A percentile compares a stretch with the other conserved stretches of the same genome.
These are phyloP conservation scores for Gossypium trilobum DNA, from an alignment of 441 rosid genomes.

Conservation along the genomic window DNA sequence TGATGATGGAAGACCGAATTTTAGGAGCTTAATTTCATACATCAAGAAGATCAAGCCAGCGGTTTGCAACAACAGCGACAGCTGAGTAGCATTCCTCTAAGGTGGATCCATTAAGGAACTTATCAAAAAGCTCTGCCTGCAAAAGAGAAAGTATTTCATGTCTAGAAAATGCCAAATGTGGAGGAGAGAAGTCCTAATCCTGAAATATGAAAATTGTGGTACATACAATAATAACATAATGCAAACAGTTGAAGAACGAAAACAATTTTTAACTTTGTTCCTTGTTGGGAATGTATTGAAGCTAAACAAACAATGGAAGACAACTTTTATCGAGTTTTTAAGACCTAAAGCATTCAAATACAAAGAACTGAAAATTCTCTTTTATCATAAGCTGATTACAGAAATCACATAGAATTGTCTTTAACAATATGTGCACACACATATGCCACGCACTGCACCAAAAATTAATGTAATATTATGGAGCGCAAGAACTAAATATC, in stretches of 20 bases:
- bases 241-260: background rate
- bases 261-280: background rate
- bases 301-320: background rate
- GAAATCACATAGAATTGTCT: background rate
- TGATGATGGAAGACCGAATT: background rate
- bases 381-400: background rate
- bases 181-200: background rate
- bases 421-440: background rate
- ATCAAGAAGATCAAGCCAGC: conserved; percentile 98
- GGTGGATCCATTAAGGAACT: conserved; percentile 84
- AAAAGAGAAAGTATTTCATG: conserved; percentile 16
- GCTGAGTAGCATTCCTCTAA: conserved; percentile 87
- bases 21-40: conserved; percentile 33
- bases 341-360: background rate
- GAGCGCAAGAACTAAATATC: background rate
- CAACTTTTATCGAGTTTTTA: background rate
- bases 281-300: background rate
- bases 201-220: background rate
- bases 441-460: background rate
- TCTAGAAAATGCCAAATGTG: conserved; percentile 5
- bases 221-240: background rate
- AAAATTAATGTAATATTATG: background rate
- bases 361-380: background rate
- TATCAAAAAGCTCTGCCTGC: conserved; percentile 96
- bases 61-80: conserved; percentile 91